These are phyloP conservation scores for Aspergillus olivimuriae DNA, from an alignment of 495 filamentous ascomycete species.

Conservation along the genomic window DNA sequence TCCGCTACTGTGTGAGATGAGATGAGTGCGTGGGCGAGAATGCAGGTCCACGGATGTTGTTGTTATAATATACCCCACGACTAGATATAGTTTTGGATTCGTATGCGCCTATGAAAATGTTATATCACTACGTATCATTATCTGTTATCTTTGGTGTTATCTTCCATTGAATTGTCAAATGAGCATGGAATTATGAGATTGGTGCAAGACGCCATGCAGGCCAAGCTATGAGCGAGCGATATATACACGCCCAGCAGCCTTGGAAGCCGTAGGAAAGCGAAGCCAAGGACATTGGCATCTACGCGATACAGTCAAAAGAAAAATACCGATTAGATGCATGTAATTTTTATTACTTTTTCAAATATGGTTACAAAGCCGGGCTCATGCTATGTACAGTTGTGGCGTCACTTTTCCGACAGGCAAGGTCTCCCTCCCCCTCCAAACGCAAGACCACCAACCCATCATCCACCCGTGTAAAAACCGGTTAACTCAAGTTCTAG, in stretches of 20 bases:
- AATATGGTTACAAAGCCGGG: constrained; percentile 26
- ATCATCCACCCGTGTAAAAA: constrained; percentile 11
- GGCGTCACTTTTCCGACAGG: constrained; percentile 11
- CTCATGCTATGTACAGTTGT: constrained; percentile 20
- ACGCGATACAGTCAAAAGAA: too few relatives aligned
- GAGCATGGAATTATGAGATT: too few relatives aligned
- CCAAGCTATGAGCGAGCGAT: too few relatives aligned
- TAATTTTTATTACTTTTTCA: constrained; percentile 14
- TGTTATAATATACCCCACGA: background rate
- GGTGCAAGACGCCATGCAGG: too few relatives aligned
- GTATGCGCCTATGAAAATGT: too few relatives aligned
- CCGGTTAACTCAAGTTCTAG: constrained; percentile 10
- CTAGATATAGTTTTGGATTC: constrained; percentile 1
- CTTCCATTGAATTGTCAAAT: too few relatives aligned
- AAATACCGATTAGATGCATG: constrained; percentile 9
- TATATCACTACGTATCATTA: background rate
- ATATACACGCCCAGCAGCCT: too few relatives aligned
- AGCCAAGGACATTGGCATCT: too few relatives aligned
- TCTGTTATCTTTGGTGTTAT: too few relatives aligned
- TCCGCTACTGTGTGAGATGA: background rate
- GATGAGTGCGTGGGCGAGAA: too few relatives aligned
- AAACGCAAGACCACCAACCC: constrained; percentile 9
- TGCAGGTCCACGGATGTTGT: too few relatives aligned
- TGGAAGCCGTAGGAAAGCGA: too few relatives aligned
- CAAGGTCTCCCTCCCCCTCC: constrained; percentile 1